Conservation (phyloP, 352 stramenopile species). For the Thraustochytrium striatum region DNA sequence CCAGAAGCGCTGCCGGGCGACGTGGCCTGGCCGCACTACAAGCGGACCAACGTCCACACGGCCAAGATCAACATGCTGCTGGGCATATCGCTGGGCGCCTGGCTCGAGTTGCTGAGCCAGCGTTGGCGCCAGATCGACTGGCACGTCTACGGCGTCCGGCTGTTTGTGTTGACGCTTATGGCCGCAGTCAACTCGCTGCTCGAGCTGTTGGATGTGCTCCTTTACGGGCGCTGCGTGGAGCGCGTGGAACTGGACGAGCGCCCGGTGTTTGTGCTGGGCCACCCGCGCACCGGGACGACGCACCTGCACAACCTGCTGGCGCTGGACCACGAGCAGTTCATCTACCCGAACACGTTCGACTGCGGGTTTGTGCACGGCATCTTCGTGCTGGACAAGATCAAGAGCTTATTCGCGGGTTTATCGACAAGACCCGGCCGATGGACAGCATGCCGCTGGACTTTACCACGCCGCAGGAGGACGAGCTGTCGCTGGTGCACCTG, state of each 20-base stretch:
- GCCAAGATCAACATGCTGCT: slow-evolving; percentile 49
- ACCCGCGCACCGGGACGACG: slow-evolving; percentile 59
- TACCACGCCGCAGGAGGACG: slow-evolving; percentile 62
- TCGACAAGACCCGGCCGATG: slow-evolving; percentile 59
- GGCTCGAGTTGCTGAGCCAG: slow-evolving; percentile 24
- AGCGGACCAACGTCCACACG: too few relatives aligned
- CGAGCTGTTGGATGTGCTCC: slow-evolving; percentile 36
- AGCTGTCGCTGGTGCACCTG: slow-evolving; percentile 56
- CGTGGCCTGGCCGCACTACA: too few relatives aligned
- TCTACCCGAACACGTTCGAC: slow-evolving; percentile 59
- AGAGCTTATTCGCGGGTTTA: slow-evolving; percentile 55
- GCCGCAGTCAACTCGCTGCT: slow-evolving; percentile 13
- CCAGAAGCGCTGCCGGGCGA: not conserved
- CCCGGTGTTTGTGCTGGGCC: slow-evolving; percentile 53
- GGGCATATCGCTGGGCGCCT: slow-evolving; percentile 45
- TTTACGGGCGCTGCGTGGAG: slow-evolving; percentile 47
- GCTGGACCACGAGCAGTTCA: slow-evolving; percentile 57
- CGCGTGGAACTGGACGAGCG: slow-evolving; percentile 47
- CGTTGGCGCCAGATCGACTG: slow-evolving; percentile 50
- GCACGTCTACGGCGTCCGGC: slow-evolving; percentile 34
- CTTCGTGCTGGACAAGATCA: slow-evolving; percentile 59
- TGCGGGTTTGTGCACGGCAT: slow-evolving; percentile 59
- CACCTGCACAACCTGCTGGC: slow-evolving; percentile 59
- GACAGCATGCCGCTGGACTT: slow-evolving; percentile 60
- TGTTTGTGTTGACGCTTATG: slow-evolving; percentile 50